These are phyloP conservation scores for Leccinum olivaceopallidum DNA, from an alignment of 768 basidiomycete genomes.

Conservation along the genomic window DNA sequence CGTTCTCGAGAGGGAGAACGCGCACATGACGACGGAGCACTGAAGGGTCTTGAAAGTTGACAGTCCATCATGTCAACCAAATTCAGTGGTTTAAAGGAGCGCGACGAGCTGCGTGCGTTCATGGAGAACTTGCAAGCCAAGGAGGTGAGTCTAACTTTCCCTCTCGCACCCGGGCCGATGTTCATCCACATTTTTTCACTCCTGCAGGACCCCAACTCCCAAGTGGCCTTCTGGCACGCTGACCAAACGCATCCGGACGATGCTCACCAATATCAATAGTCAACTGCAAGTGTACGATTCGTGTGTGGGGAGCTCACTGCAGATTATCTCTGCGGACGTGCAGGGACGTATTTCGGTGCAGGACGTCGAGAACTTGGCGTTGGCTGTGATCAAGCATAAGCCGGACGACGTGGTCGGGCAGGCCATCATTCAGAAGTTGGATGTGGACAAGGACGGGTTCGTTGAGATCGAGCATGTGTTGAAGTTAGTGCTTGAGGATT, in stretches of 20 bases:
- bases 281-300: slow-evolving; percentile 92
- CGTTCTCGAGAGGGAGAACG: slow-evolving; percentile 50
- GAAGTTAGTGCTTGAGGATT: slow-evolving; percentile 75
- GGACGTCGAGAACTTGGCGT: slow-evolving; percentile 72
- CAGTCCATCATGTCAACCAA: slow-evolving; percentile 83
- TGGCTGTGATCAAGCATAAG: slow-evolving; percentile 90
- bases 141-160: slow-evolving; percentile 50
- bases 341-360: slow-evolving; percentile 87
- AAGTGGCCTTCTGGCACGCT: slow-evolving; percentile 80
- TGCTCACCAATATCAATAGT: slow-evolving; percentile 93
- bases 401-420: slow-evolving; percentile 89
- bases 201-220: slow-evolving; percentile 47
- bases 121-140: slow-evolving; percentile 93
- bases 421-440: slow-evolving; percentile 87
- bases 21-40: slow-evolving; percentile 98
- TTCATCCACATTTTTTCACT: neutral
- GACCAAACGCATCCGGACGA: slow-evolving; percentile 91
- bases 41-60: slow-evolving; percentile 68
- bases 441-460: slow-evolving; percentile 94
- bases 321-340: slow-evolving; percentile 77
- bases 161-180: neutral
- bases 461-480: slow-evolving; percentile 95
- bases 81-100: slow-evolving; percentile 93
- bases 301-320: slow-evolving; percentile 39
- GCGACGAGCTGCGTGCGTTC: slow-evolving; percentile 84